Evolutionary conservation across 2,329 filamentous ascomycete species (phyloP).

Genomic region (Biscogniauxia sp.): DNA sequence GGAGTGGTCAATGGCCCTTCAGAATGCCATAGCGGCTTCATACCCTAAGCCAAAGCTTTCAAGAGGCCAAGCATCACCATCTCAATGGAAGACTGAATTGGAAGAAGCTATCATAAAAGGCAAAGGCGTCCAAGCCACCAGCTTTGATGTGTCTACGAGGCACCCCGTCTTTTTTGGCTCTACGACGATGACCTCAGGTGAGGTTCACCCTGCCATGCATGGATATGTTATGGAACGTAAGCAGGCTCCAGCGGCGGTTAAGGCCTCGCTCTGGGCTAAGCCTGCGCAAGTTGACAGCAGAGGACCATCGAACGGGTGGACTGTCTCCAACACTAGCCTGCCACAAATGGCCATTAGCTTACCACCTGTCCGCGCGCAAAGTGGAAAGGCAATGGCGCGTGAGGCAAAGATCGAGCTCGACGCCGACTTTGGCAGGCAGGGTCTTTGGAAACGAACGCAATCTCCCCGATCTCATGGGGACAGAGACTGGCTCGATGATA

Average conservation of each 20-base stretch:
- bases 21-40: conserved; percentile 34
- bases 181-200: conserved; percentile 21
- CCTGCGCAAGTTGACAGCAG: background rate
- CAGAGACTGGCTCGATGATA: conserved; percentile 27
- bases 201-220: conserved; percentile 31
- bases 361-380: conserved; percentile 2
- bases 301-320: conserved; percentile 7
- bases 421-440: conserved; percentile 17
- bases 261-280: conserved; percentile 10
- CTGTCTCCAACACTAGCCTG: background rate
- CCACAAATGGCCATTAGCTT: background rate
- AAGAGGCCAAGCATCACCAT: conserved; percentile 18
- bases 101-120: conserved; percentile 23
- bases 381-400: background rate
- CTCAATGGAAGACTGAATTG: conserved; percentile 24
- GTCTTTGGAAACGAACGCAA: conserved; percentile 22
- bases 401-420: conserved; percentile 4
- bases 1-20: conserved; percentile 39
- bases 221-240: conserved; percentile 17
- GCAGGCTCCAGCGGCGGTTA: conserved; percentile 10
- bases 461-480: conserved; percentile 2
- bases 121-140: conserved; percentile 3
- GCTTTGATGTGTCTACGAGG: conserved; percentile 29
- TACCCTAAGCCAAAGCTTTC: conserved; percentile 24
- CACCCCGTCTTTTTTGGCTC: conserved; percentile 35